phyloP scores from a whole-genome alignment of 2,329 filamentous ascomycete genomes.

The Didymella lethalis region DNA sequence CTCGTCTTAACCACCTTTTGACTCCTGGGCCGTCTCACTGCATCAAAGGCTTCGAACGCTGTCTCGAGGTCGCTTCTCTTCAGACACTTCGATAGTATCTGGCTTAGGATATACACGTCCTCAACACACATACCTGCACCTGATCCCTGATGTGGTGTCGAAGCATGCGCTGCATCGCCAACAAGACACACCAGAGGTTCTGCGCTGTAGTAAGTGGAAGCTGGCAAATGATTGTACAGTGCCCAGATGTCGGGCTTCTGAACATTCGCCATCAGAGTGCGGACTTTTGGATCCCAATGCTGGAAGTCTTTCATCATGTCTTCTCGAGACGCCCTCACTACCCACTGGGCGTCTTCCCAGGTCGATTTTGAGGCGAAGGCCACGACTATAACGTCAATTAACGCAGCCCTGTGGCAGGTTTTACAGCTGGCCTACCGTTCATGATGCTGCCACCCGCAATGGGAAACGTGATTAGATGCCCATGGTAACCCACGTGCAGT shows the following conservation, averaged over 20 bases:
- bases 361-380: constrained; percentile 33
- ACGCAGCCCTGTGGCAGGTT: no score
- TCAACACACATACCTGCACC: constrained; percentile 65
- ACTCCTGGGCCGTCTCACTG: constrained; percentile 49
- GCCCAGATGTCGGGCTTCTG: constrained; percentile 59
- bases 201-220: constrained; percentile 50
- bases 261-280: constrained; percentile 44
- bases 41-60: constrained; percentile 52
- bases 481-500: constrained; percentile 65
- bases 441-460: constrained; percentile 64
- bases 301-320: constrained; percentile 41
- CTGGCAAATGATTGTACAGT: constrained; percentile 57
- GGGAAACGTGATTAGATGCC: constrained; percentile 68
- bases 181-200: constrained; percentile 54
- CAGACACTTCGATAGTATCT: constrained; percentile 43
- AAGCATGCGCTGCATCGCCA: constrained; percentile 65
- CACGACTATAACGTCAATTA: constrained; percentile 29
- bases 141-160: constrained; percentile 61
- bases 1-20: constrained; percentile 53
- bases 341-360: constrained; percentile 38
- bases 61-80: constrained; percentile 30
- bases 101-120: constrained; percentile 58
- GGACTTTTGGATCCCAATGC: constrained; percentile 32
- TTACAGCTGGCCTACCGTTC: constrained; percentile 53
- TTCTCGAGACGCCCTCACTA: constrained; percentile 35